Evolutionary conservation across 2,329 filamentous ascomycete species (phyloP).

Genomic region (Fusarium devonianum): DNA sequence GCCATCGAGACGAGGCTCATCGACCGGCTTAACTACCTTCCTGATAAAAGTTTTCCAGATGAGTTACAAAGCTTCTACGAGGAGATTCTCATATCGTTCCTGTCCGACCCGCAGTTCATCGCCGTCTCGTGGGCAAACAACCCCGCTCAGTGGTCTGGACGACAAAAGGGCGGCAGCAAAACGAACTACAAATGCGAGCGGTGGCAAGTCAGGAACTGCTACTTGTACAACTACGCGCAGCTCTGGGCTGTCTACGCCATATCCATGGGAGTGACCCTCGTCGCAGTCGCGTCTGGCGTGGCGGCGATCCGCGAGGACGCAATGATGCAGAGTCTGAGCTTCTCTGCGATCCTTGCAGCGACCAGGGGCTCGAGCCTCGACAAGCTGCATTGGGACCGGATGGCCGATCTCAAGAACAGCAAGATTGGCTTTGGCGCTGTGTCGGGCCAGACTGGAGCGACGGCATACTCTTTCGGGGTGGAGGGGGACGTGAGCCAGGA

Average conservation of each 20-base stretch:
- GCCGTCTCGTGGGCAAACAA: constrained; percentile 37
- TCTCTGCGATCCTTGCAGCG: constrained; percentile 39
- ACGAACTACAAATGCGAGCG: constrained; percentile 29
- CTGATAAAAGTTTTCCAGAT: constrained; percentile 22
- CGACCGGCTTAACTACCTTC: constrained; percentile 34
- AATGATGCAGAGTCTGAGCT: constrained; percentile 35
- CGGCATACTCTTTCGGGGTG: constrained; percentile 35
- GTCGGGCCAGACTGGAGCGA: constrained; percentile 30
- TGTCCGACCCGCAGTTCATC: constrained; percentile 39
- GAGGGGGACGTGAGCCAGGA: constrained; percentile 40
- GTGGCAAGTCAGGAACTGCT: constrained; percentile 31
- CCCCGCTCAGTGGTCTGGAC: constrained; percentile 23
- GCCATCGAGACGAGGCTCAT: constrained; percentile 33
- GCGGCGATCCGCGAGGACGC: constrained; percentile 36
- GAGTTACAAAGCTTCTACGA: constrained; percentile 38
- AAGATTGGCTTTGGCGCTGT: constrained; percentile 39
- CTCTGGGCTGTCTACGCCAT: constrained; percentile 37
- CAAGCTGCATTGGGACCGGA: constrained; percentile 34
- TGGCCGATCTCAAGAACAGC: constrained; percentile 22
- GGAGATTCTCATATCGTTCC: constrained; percentile 37
- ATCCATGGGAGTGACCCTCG: constrained; percentile 33
- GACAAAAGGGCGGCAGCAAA: constrained; percentile 4
- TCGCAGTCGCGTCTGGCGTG: constrained; percentile 29
- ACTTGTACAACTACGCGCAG: constrained; percentile 31
- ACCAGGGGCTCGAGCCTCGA: constrained; percentile 36